Conservation (phyloP, 371 early-diverging fungal species). For the Gilbertella persicaria region DNA sequence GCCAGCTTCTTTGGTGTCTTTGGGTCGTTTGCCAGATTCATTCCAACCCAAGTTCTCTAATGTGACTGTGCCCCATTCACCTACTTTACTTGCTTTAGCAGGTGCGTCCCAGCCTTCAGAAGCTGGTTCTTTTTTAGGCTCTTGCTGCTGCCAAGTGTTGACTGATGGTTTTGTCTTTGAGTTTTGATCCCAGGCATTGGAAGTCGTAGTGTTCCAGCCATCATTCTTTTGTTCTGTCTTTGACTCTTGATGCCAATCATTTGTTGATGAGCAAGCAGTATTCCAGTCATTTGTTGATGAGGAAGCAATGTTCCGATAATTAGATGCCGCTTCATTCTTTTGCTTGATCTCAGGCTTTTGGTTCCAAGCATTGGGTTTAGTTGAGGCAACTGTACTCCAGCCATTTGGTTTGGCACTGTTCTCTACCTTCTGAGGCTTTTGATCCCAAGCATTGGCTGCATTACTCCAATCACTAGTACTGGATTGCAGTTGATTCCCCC, state of each 20-base stretch:
- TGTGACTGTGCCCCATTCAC: conserved; percentile 22
- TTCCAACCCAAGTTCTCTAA: conserved; percentile 23
- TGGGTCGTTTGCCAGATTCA: conserved; percentile 5
- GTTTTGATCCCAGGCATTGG: not conserved
- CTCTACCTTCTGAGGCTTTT: too few species aligned
- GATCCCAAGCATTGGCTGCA: not conserved
- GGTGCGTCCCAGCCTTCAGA: conserved; percentile 6
- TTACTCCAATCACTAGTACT: not conserved
- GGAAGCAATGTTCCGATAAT: too few species aligned
- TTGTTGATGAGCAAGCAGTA: too few species aligned
- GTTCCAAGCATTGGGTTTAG: too few species aligned
- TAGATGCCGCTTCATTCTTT: too few species aligned
- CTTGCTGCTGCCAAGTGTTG: not conserved
- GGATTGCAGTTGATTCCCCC: not conserved
- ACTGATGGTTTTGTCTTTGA: not conserved
- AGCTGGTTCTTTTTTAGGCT: not conserved
- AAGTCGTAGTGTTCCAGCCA: conserved; percentile 5
- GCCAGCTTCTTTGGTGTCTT: conserved; percentile 39
- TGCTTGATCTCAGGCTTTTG: too few species aligned
- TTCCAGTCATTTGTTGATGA: too few species aligned
- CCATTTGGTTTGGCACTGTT: too few species aligned
- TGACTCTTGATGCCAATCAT: too few species aligned
- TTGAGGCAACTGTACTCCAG: too few species aligned
- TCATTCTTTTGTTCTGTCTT: not conserved
- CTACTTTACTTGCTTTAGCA: not conserved